Conservation (phyloP, 2,329 filamentous ascomycete species). For the Phaeophleospora eucalypticola region DNA sequence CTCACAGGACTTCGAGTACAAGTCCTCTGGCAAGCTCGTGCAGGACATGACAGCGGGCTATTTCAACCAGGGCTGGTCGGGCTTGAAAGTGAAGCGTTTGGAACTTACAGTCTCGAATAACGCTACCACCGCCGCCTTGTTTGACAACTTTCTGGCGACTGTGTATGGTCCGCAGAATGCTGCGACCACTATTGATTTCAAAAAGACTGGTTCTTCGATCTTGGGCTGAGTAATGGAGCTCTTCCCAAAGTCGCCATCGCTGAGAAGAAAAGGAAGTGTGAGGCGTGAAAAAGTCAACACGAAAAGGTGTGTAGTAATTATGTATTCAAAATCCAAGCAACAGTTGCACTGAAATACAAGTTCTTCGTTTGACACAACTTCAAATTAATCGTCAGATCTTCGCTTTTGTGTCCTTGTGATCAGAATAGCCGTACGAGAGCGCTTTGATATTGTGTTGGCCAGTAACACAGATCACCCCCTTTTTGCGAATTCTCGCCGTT, state of each 20-base stretch:
- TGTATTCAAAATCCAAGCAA: no score
- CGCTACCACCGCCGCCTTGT: not conserved
- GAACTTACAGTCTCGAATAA: not conserved
- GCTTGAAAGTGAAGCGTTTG: not conserved
- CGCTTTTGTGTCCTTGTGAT: no score
- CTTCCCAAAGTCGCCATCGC: no score
- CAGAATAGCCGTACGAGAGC: no score
- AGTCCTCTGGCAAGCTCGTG: not conserved
- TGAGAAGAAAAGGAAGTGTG: not conserved
- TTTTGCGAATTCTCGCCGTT: not conserved
- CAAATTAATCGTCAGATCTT: not conserved
- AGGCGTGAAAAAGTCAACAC: no score
- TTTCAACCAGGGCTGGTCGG: not conserved
- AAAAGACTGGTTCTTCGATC: not conserved
- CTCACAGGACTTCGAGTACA: not conserved
- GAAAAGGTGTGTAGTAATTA: no score
- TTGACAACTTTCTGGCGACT: conserved; percentile 1
- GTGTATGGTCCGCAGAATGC: not conserved
- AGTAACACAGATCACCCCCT: not conserved
- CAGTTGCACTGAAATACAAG: no score
- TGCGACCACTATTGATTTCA: not conserved
- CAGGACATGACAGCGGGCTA: not conserved
- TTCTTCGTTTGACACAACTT: no score
- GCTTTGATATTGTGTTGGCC: not conserved
- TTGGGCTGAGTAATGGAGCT: no score